Evolutionary conservation across 208 protist species (phyloP).

Genomic region (Leishmania mexicana): DNA sequence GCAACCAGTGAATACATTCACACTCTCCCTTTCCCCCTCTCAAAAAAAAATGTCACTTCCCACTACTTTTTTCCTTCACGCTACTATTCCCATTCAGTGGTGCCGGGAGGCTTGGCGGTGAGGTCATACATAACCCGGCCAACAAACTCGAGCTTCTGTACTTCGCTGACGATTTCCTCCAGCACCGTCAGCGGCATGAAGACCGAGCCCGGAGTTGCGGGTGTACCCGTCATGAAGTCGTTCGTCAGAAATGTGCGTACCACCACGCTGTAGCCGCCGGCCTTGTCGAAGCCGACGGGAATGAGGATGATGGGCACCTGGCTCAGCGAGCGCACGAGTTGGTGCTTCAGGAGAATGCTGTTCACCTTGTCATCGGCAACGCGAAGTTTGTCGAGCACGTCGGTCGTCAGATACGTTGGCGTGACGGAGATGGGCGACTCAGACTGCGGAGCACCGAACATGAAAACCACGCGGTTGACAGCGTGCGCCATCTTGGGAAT

Average conservation of each 20-base stretch:
- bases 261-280: slow-evolving; percentile 73
- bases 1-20: neutral
- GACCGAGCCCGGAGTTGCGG: slow-evolving; percentile 82
- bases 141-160: slow-evolving; percentile 83
- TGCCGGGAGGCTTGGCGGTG: slow-evolving; percentile 97
- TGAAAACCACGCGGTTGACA: slow-evolving; percentile 94
- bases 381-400: slow-evolving; percentile 90
- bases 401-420: slow-evolving; percentile 62
- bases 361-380: slow-evolving; percentile 92
- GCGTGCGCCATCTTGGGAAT: slow-evolving; percentile 93
- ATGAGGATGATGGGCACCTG: slow-evolving; percentile 95
- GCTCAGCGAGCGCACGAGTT: slow-evolving; percentile 84
- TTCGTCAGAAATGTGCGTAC: slow-evolving; percentile 97
- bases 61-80: neutral
- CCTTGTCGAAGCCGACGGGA: slow-evolving; percentile 88
- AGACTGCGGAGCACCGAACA: slow-evolving; percentile 73
- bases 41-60: neutral
- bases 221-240: slow-evolving; percentile 97
- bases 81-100: slow-evolving; percentile 97
- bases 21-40: neutral
- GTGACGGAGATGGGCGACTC: slow-evolving; percentile 55
- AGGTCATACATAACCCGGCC: slow-evolving; percentile 95
- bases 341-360: slow-evolving; percentile 64
- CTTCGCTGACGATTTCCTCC: slow-evolving; percentile 75
- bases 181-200: slow-evolving; percentile 86